These are phyloP conservation scores for Penicillium sp. DNA, from an alignment of 2,329 filamentous ascomycete species.

Conservation along the genomic window DNA sequence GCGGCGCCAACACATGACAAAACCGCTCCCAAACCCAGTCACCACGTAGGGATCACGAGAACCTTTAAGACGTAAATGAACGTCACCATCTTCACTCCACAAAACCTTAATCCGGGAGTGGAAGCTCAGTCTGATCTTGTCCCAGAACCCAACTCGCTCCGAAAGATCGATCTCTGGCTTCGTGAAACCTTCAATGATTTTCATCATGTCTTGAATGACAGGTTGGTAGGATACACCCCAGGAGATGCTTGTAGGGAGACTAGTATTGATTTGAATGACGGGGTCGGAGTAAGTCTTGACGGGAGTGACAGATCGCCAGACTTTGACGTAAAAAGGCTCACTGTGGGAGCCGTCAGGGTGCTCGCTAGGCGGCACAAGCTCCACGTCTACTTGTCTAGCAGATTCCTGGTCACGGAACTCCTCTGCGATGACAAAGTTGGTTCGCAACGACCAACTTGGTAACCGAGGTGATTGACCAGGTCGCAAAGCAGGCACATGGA, in stretches of 20 bases:
- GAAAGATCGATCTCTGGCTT: constrained; percentile 92
- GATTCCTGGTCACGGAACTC: constrained; percentile 80
- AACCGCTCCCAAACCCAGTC: constrained; percentile 86
- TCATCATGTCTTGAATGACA: constrained; percentile 99
- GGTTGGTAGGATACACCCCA: constrained; percentile 98
- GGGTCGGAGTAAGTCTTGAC: constrained; percentile 97
- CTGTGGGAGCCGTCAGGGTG: constrained; percentile 50
- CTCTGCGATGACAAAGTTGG: constrained; percentile 93
- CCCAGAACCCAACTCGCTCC: constrained; percentile 94
- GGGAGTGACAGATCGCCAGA: constrained; percentile 83
- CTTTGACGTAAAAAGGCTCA: constrained; percentile 72
- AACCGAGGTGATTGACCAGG: constrained; percentile 70
- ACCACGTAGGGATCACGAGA: constrained; percentile 89
- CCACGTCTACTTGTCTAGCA: constrained; percentile 70
- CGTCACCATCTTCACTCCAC: constrained; percentile 94
- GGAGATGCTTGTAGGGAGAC: constrained; percentile 83
- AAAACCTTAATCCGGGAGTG: constrained; percentile 83
- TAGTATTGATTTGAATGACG: constrained; percentile 85
- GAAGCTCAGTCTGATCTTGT: constrained; percentile 91
- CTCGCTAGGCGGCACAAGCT: constrained; percentile 69
- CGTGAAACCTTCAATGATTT: constrained; percentile 94
- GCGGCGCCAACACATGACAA: constrained; percentile 97
- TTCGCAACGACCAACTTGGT: constrained; percentile 74
- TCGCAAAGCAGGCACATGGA: constrained; percentile 82
- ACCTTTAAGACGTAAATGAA: constrained; percentile 83